Percentiles rank a stretch among this genome's conserved stretches.
Evolutionary conservation across 371 early-diverging fungal species (phyloP).

Genomic region (Capillidium heterosporum): DNA sequence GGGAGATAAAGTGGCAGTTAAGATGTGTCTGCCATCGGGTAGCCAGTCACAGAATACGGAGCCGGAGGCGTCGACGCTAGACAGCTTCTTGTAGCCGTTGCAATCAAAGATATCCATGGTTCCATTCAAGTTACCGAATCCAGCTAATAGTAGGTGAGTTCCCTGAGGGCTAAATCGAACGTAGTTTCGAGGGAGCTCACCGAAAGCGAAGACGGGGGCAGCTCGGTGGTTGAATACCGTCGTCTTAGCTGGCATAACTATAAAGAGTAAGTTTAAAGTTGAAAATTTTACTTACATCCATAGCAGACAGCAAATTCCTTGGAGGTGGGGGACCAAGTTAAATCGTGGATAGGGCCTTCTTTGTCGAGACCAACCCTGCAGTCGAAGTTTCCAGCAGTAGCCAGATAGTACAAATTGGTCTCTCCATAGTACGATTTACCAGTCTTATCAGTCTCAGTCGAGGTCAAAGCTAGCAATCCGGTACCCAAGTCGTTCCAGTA

Average conservation of each 20-base stretch:
- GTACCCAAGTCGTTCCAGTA: conserved; percentile 89
- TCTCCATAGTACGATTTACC: conserved; percentile 96
- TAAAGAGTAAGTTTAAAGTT: neutral
- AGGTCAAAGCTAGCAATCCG: conserved; percentile 70
- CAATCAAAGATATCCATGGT: conserved; percentile 86
- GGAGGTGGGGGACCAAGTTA: conserved; percentile 81
- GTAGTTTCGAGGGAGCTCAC: conserved; percentile 67
- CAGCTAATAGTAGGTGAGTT: conserved; percentile 64
- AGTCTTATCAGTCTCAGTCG: conserved; percentile 87
- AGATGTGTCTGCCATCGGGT: conserved; percentile 76
- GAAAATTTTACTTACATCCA: conserved; percentile 34
- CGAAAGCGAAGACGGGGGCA: conserved; percentile 64
- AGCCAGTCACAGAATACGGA: conserved; percentile 77
- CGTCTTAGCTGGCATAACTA: conserved; percentile 75
- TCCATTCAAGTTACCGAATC: conserved; percentile 92
- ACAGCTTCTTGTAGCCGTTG: conserved; percentile 55
- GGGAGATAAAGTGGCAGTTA: conserved; percentile 83
- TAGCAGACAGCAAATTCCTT: conserved; percentile 92
- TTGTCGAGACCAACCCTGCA: conserved; percentile 68
- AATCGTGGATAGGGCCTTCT: conserved; percentile 90
- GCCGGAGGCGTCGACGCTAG: conserved; percentile 60
- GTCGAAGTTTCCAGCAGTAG: conserved; percentile 83
- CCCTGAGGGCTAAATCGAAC: conserved; percentile 82
- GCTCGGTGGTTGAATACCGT: conserved; percentile 84
- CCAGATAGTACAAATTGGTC: conserved; percentile 75